A percentile compares a stretch with the other conserved stretches of the same genome.
These are phyloP conservation scores for Dendrobium catenatum DNA, from an alignment of 106 monocot genomes.

Conservation along the genomic window DNA sequence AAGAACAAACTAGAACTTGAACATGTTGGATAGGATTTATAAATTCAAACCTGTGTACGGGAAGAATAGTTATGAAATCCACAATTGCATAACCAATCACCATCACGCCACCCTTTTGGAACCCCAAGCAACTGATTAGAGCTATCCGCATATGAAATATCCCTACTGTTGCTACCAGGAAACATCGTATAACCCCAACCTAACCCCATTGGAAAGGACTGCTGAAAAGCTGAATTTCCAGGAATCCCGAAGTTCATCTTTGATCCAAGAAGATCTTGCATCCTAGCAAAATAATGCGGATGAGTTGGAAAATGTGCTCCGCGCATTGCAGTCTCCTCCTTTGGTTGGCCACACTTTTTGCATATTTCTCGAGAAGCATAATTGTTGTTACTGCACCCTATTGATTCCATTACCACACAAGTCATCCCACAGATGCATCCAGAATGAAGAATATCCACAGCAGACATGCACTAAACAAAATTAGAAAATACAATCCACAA, in stretches of 20 bases:
- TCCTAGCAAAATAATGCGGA: slow-evolving; percentile 70
- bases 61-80: slow-evolving; percentile 99
- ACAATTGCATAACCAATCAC: slow-evolving; percentile 97
- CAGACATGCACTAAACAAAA: slow-evolving; percentile 29
- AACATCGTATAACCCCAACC: slow-evolving; percentile 48
- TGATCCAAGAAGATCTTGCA: slow-evolving; percentile 43
- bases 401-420: slow-evolving; percentile 30
- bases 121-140: slow-evolving; percentile 30
- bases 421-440: slow-evolving; percentile 15
- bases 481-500: slow-evolving; percentile 16
- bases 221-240: slow-evolving; percentile 41
- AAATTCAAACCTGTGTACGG: slow-evolving; percentile 54
- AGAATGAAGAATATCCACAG: slow-evolving; percentile 20
- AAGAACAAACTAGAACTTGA: neutral
- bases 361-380: slow-evolving; percentile 97
- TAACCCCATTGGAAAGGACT: slow-evolving; percentile 33
- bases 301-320: slow-evolving; percentile 51
- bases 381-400: slow-evolving; percentile 99
- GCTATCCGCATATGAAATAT: slow-evolving; percentile 21
- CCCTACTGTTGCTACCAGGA: slow-evolving; percentile 20
- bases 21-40: neutral
- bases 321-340: slow-evolving; percentile 79
- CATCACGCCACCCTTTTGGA: slow-evolving; percentile 79
- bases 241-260: slow-evolving; percentile 57
- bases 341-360: slow-evolving; percentile 94